Evolutionary conservation across 192 early-diverging fungal genomes (phyloP).

Genomic region (Backusella psychrophila): DNA sequence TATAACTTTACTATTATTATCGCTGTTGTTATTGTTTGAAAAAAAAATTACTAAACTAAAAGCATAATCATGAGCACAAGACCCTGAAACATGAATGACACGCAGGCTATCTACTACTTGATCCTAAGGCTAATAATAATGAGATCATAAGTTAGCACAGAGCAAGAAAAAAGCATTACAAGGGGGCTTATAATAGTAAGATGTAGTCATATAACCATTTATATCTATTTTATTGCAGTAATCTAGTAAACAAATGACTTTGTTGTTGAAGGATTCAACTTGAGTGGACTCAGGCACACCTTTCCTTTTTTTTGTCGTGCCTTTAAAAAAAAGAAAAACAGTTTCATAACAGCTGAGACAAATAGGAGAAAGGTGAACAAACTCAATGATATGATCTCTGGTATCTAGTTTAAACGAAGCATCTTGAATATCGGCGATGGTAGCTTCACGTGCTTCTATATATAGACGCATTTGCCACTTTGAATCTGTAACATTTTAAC

Average conservation of each 20-base stretch:
- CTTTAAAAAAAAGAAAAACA: not conserved
- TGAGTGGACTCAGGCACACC: not conserved
- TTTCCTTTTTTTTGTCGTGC: not conserved
- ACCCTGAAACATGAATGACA: conserved; percentile 3
- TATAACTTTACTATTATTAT: too few species aligned
- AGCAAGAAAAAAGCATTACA: not conserved
- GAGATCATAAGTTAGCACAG: not conserved
- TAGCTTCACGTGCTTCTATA: too few species aligned
- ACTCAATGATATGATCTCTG: not conserved
- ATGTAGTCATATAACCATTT: too few species aligned
- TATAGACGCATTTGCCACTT: not conserved
- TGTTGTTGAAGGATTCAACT: too few species aligned
- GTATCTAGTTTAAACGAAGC: not conserved
- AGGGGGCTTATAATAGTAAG: not conserved
- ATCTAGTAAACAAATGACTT: too few species aligned
- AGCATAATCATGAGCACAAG: not conserved
- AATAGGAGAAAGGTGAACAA: not conserved
- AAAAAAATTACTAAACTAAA: not conserved
- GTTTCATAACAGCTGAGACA: not conserved
- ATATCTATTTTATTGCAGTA: too few species aligned
- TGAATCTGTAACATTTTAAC: not conserved
- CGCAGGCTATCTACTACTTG: not conserved
- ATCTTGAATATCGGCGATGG: too few species aligned
- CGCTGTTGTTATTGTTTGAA: not conserved
- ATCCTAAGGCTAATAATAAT: not conserved